A percentile compares a stretch with the other conserved stretches of the same genome.
phyloP scores from a whole-genome alignment of 805 yeast genomes.

The Torulaspora delbrueckii region DNA sequence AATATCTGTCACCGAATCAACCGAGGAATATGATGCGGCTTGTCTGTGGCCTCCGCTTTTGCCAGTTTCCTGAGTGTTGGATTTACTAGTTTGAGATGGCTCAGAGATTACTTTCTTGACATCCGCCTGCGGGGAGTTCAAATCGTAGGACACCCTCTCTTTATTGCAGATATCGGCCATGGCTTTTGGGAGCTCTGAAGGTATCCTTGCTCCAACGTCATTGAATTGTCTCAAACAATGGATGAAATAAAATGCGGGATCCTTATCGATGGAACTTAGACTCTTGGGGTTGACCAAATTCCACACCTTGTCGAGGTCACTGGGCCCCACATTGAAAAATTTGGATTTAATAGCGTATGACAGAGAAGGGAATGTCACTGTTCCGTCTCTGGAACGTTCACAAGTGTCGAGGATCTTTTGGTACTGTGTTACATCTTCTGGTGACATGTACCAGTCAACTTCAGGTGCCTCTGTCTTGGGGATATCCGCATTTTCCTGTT shows the following conservation, averaged over 20 bases:
- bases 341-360: slow-evolving; percentile 58
- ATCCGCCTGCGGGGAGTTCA: slow-evolving; percentile 51
- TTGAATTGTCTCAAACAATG: slow-evolving; percentile 86
- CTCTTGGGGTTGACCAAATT: slow-evolving; percentile 88
- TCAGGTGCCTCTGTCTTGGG: slow-evolving; percentile 26
- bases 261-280: slow-evolving; percentile 83
- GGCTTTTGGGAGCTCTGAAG: slow-evolving; percentile 91
- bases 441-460: slow-evolving; percentile 96
- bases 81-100: slow-evolving; percentile 15
- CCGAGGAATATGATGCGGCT: slow-evolving; percentile 12
- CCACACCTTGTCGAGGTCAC: slow-evolving; percentile 90
- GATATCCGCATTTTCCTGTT: slow-evolving; percentile 28
- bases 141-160: slow-evolving; percentile 69
- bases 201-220: slow-evolving; percentile 76
- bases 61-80: neutral
- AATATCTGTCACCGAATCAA: slow-evolving; percentile 85
- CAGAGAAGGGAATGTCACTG: slow-evolving; percentile 70
- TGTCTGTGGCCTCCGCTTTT: neutral
- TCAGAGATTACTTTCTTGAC: slow-evolving; percentile 24
- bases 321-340: slow-evolving; percentile 66
- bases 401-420: slow-evolving; percentile 60
- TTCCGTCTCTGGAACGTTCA: slow-evolving; percentile 69
- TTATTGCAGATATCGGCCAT: slow-evolving; percentile 87
- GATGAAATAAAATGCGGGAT: slow-evolving; percentile 81
- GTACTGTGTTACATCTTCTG: slow-evolving; percentile 73